Conservation (phyloP, 2,329 filamentous ascomycete species). For the Cercospora beticola region DNA sequence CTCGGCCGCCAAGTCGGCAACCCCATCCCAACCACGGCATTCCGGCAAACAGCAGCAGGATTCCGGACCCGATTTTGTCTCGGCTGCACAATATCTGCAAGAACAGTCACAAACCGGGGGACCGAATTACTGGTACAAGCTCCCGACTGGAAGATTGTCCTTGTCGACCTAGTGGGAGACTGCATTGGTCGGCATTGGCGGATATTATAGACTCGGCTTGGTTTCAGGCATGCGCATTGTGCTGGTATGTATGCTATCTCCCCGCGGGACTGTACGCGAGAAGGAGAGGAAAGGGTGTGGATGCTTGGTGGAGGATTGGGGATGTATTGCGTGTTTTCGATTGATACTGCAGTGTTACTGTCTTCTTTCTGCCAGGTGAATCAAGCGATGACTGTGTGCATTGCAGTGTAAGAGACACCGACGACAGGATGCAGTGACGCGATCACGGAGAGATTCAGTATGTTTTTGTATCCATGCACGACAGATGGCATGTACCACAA, state of each 20-base stretch:
- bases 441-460: not conserved
- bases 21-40: not conserved
- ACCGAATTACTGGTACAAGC: not conserved
- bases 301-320: not conserved
- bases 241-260: not conserved
- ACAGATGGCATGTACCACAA: not conserved
- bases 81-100: not conserved
- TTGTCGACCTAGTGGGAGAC: slow-evolving; percentile 2
- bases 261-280: not conserved
- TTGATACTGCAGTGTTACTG: not conserved
- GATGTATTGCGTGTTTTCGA: not conserved
- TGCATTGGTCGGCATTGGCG: slow-evolving; percentile 12
- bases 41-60: not conserved
- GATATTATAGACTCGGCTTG: not conserved
- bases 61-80: slow-evolving; percentile 2
- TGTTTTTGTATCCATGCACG: not conserved
- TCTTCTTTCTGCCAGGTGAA: not conserved
- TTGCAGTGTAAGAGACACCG: not conserved
- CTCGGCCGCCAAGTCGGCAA: not conserved
- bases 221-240: not conserved
- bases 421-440: not conserved
- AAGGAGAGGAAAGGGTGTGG: not conserved
- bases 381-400: not conserved
- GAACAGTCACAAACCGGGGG: not conserved
- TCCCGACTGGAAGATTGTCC: not conserved